Evolutionary conservation across 257 asterid species (phyloP).

Genomic region (Jasminum sambac): DNA sequence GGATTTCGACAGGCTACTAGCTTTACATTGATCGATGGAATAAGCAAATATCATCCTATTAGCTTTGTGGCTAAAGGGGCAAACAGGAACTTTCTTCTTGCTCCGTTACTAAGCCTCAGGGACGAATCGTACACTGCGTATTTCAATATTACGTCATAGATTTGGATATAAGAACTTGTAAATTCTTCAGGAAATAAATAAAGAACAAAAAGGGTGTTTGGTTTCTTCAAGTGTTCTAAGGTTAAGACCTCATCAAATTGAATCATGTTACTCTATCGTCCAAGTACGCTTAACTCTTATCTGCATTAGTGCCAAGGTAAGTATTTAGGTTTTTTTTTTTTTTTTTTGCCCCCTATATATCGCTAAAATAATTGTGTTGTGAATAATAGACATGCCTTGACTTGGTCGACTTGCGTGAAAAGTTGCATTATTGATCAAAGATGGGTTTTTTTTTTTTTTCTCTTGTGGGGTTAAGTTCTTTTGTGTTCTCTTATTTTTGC

Average conservation of each 20-base stretch:
- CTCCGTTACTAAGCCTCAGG: conserved; percentile 64
- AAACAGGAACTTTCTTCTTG: conserved; percentile 52
- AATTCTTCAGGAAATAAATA: background rate
- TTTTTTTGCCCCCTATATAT: background rate
- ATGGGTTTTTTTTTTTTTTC: background rate
- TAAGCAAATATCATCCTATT: conserved; percentile 65
- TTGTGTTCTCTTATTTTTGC: background rate
- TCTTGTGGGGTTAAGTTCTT: background rate
- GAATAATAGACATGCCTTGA: background rate
- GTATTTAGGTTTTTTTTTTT: too few relatives aligned
- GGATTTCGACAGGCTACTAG: conserved; percentile 56
- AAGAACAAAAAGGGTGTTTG: background rate
- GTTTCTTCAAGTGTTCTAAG: background rate
- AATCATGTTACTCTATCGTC: too few relatives aligned
- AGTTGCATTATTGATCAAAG: background rate
- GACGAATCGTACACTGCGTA: conserved; percentile 91
- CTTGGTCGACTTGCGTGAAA: background rate
- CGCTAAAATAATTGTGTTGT: background rate
- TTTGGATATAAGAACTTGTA: background rate
- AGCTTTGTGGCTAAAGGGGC: conserved; percentile 80
- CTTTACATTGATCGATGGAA: conserved; percentile 53
- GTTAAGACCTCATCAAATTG: too few relatives aligned
- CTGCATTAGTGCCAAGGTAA: too few relatives aligned
- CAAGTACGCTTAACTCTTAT: too few relatives aligned
- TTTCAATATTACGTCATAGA: conserved; percentile 42